Base-by-base conservation (phyloP, 2,329 filamentous ascomycete species). In the Cladorrhinum sp. region DNA sequence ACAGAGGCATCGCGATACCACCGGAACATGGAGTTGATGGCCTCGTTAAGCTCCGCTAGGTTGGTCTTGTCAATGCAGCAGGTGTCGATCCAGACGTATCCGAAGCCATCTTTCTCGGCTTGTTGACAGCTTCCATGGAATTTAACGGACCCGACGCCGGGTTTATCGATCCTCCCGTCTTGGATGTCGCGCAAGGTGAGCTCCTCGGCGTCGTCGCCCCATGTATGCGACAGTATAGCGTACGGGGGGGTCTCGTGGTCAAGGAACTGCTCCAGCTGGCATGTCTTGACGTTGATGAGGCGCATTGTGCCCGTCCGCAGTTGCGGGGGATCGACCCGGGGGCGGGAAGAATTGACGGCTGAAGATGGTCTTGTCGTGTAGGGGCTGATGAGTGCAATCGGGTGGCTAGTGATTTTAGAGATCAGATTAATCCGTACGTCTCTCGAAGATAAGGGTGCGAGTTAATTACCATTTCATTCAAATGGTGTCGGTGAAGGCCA, bases 181-280 rank as follows among this genome's bases (percentile, higher is more conserved):
- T 45, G n/a, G 16, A 16, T n/a, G 3, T 45, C 41, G n/a, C n/a
- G 41, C 16, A 45, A 45, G 16, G 4, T 45, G n/a, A 45, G 8
- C 41, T 45, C 41, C 20, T 45, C 41, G 8, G 4, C 41, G 10
- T 45, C 41, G 41, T 18, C 41, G 8, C n/a, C 65, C 74, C 74
- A 76, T 0, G 71, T 72, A 55, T 76, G 74, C 0, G 73, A 76
- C 16, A 76, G 70, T 29, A 75, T 75, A 10, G 72, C 72, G 38
- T 76, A 76, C 1, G 53, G 60, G 0, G 71, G 72, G 1, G 57
- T 45, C 7, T 55, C 25, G 24, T 59, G n/a, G 3, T 66, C 63
- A 54, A 68, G 64, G 55, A 71, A 71, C 41, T 71, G 69, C 41
- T 67, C 57, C 16, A 76, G 62, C 27, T 71, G 50, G 45, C 69